Conservation (phyloP, 768 basidiomycete species). For the Amanita muscaria region DNA sequence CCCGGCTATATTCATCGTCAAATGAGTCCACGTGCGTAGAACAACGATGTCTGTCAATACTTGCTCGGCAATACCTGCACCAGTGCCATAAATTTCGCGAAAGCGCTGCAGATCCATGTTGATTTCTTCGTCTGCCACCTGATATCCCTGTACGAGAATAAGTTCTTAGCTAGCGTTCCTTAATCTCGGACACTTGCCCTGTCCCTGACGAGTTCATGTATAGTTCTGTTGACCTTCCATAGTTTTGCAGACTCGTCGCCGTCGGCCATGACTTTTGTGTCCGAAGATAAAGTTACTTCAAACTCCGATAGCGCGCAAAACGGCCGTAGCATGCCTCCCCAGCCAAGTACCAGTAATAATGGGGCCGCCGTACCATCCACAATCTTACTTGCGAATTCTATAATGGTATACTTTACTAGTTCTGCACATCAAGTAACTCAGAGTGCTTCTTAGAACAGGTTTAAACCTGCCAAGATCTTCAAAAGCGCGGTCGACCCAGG, state of each 20-base stretch:
- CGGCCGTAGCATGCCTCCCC: slow-evolving; percentile 32
- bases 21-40: slow-evolving; percentile 7
- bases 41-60: slow-evolving; percentile 23
- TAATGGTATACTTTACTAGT: slow-evolving; percentile 36
- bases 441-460: slow-evolving; percentile 40
- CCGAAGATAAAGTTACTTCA: slow-evolving; percentile 26
- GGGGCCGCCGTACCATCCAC: slow-evolving; percentile 24
- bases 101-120: slow-evolving; percentile 80
- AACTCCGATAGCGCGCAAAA: slow-evolving; percentile 41
- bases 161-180: slow-evolving; percentile 17
- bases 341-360: slow-evolving; percentile 30
- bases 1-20: slow-evolving; percentile 48
- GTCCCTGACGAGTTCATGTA: slow-evolving; percentile 93
- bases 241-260: slow-evolving; percentile 77
- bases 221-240: slow-evolving; percentile 94
- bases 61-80: slow-evolving; percentile 82
- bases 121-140: slow-evolving; percentile 91
- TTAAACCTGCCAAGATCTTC: slow-evolving; percentile 88
- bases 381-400: slow-evolving; percentile 34
- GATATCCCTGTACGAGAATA: slow-evolving; percentile 61
- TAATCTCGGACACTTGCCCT: slow-evolving; percentile 47
- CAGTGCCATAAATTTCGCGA: slow-evolving; percentile 58
- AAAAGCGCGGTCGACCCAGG: slow-evolving; percentile 63
- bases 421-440: slow-evolving; percentile 7
- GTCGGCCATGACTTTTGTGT: slow-evolving; percentile 49